Percentiles rank a stretch among this genome's conserved stretches.
phyloP scores from a whole-genome alignment of 768 basidiomycete species.

The Amyloporia xantha region DNA sequence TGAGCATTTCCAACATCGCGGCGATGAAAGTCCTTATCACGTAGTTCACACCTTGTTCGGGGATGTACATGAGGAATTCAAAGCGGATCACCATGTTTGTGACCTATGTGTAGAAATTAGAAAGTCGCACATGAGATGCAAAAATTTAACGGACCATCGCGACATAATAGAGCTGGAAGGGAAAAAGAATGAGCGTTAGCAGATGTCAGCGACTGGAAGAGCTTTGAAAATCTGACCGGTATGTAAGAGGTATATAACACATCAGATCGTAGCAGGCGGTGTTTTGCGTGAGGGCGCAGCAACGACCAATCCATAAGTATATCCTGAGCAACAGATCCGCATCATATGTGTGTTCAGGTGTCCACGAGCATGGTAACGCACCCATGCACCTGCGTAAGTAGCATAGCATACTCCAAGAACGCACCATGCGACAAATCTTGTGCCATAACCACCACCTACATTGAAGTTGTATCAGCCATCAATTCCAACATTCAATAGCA shows the following conservation, averaged over 20 bases:
- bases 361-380: constrained; percentile 34
- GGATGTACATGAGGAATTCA: constrained; percentile 76
- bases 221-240: constrained; percentile 36
- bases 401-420: constrained; percentile 58
- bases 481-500: not conserved
- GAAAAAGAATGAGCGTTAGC: not conserved
- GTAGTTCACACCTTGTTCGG: constrained; percentile 38
- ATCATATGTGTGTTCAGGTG: too few relatives aligned
- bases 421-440: constrained; percentile 62
- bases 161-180: constrained; percentile 62
- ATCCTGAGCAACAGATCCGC: constrained; percentile 66
- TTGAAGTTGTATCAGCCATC: not conserved
- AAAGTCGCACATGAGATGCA: not conserved
- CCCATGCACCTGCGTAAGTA: constrained; percentile 75
- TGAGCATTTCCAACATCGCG: constrained; percentile 66
- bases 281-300: constrained; percentile 45
- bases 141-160: constrained; percentile 48
- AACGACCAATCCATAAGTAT: constrained; percentile 91
- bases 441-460: constrained; percentile 32
- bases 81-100: constrained; percentile 74
- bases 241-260: constrained; percentile 63
- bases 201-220: too few relatives aligned
- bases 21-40: constrained; percentile 59
- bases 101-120: constrained; percentile 34
- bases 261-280: constrained; percentile 65